Base-by-base conservation (phyloP, 2,329 filamentous ascomycete species). In the Scytalidium sp. region DNA sequence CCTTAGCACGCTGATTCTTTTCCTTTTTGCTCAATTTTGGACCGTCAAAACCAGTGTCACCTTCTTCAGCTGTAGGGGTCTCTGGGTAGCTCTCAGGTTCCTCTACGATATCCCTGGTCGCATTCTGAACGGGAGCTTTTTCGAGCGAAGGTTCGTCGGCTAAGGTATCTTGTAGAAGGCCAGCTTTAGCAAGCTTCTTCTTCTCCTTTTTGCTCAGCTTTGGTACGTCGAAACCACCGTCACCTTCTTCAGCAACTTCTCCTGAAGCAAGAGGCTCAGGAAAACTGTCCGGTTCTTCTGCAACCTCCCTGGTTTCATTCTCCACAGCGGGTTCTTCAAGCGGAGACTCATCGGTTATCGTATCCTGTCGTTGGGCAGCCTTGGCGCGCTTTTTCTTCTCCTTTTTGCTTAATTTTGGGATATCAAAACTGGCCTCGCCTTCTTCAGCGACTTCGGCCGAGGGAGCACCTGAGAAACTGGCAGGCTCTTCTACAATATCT, bases 321-420 rank as follows among this genome's bases (percentile, higher is more conserved):
- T 29, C 7, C 8, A 29, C 7, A 7, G 25, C 8, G 27, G 49
- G 47, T 21, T 60, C 53, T 19, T 50, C 51, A 27, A 51, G 40
- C 13, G 25, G 13, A 13, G 13, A 13, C 13, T 61, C 58, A n/a
- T 64, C 61, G 40, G 50, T 41, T 25, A 57, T 44, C 19, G 45
- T 73, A 68, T 54, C 70, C 43, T 64, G 62, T 52, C 61, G 53
- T 53, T 67, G 62, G 19, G 64, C 63, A 15, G 67, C 68, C 61
- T 75, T 76, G 22, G 76, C 71, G 15, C 68, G 65, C 64, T 71
- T 75, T 61, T 74, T 75, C 58, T 71, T 71, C 52, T 78, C 74
- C 60, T 77, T 78, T 59, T 75, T 78, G 60, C 67, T 75, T 40
- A 72, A 54, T 49, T 69, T 73, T 7, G 56, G 51, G n/a, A 66